Conservation (phyloP, 352 stramenopile genomes). For the Pythium inflatum region DNA sequence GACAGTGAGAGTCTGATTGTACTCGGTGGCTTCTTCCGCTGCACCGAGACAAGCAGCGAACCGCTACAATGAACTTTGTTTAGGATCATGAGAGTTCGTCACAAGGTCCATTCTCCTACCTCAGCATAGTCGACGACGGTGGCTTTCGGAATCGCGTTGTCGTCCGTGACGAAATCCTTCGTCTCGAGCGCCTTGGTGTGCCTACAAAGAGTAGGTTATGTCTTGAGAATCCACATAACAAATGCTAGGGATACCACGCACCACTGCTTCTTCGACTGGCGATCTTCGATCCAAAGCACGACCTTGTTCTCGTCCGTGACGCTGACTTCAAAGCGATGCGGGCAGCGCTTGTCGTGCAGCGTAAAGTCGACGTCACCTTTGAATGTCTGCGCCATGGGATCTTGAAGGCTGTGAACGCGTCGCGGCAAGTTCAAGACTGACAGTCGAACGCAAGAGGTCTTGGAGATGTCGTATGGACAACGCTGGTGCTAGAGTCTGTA, state of each 20-base stretch:
- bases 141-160: conserved; percentile 18
- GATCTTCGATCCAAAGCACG: conserved; percentile 20
- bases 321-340: conserved; percentile 19
- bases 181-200: neutral
- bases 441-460: too few relatives aligned
- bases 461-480: too few relatives aligned
- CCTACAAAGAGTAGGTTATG: neutral
- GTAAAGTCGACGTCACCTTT: neutral
- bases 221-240: neutral
- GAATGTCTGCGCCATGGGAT: conserved; percentile 3
- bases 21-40: too few relatives aligned
- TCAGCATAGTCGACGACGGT: neutral
- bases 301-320: conserved; percentile 12
- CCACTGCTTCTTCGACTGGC: conserved; percentile 14
- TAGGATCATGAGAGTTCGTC: too few relatives aligned
- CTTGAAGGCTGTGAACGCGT: too few relatives aligned
- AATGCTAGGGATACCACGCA: neutral
- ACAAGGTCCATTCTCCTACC: too few relatives aligned
- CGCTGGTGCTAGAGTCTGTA: too few relatives aligned
- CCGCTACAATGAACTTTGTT: too few relatives aligned
- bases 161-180: conserved; percentile 10
- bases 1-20: too few relatives aligned
- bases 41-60: too few relatives aligned
- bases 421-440: too few relatives aligned
- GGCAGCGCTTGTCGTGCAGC: neutral